These are phyloP conservation scores for sunflower (Helianthus annuus) DNA, from an alignment of 129 eudicot genomes.

Conservation along the genomic window HanXRQr2.0-SUNRISE NC_035444.2:152706381-152706880, in stretches of 20 bases:
- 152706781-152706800: conserved; percentile 79
- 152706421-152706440: conserved; percentile 87
- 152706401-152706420: conserved; percentile 93
- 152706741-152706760: conserved; percentile 9
- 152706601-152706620: no score
- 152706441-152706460: conserved; percentile 98
- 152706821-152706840: conserved; percentile 64
- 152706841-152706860: conserved; percentile 80
- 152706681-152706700: no score
- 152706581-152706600: no score
- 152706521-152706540: no score
- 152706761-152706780: conserved; percentile 53
- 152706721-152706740: no score
- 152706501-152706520: no score
- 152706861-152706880: conserved; percentile 97
- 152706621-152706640: no score
- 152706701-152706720: no score
- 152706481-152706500: conserved; percentile 1
- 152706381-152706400: conserved; percentile 99
- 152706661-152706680: no score
- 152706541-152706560: no score
- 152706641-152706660: no score
- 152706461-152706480: conserved; percentile 86
- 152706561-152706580: no score
- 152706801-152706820: conserved; percentile 78